These are phyloP conservation scores for Ogataea pilisensis DNA, from an alignment of 805 yeast genomes.

Conservation along the genomic window DNA sequence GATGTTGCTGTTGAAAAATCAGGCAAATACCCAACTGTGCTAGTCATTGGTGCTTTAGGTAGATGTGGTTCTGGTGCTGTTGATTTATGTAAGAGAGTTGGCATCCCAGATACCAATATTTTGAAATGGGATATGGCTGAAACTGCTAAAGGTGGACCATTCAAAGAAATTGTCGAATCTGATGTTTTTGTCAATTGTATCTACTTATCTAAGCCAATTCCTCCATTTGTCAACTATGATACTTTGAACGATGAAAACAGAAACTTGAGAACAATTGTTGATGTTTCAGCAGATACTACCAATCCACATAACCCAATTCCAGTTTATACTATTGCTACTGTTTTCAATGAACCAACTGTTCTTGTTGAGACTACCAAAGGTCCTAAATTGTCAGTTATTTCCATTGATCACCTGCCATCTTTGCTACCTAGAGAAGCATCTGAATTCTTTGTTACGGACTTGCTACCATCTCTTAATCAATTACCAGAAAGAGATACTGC, in stretches of 20 bases:
- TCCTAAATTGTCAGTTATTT: conserved; percentile 84
- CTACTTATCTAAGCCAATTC: conserved; percentile 86
- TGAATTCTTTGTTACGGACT: conserved; percentile 81
- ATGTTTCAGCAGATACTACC: conserved; percentile 98
- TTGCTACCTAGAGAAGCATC: conserved; percentile 96
- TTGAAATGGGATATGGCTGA: conserved; percentile 96
- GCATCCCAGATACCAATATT: conserved; percentile 81
- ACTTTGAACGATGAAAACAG: conserved; percentile 63
- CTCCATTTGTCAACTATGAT: conserved; percentile 79
- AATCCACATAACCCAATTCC: conserved; percentile 98
- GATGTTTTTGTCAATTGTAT: conserved; percentile 96
- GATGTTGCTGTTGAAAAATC: conserved; percentile 53
- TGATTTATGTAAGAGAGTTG: conserved; percentile 74
- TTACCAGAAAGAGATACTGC: conserved; percentile 78
- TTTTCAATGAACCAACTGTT: conserved; percentile 88
- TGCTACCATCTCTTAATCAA: conserved; percentile 83
- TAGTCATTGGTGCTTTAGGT: conserved; percentile 96
- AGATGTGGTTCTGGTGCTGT: conserved; percentile 98
- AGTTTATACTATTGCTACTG: conserved; percentile 85
- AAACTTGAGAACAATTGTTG: conserved; percentile 87
- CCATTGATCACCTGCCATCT: conserved; percentile 95
- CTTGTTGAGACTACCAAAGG: conserved; percentile 73
- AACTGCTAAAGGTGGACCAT: conserved; percentile 97
- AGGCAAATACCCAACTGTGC: conserved; percentile 68
- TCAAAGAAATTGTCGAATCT: conserved; percentile 79